A percentile compares a stretch with the other conserved stretches of the same genome.
Conservation (phyloP, 1,139 yeast genomes). For the Magnusiomyces fungicola region DNA sequence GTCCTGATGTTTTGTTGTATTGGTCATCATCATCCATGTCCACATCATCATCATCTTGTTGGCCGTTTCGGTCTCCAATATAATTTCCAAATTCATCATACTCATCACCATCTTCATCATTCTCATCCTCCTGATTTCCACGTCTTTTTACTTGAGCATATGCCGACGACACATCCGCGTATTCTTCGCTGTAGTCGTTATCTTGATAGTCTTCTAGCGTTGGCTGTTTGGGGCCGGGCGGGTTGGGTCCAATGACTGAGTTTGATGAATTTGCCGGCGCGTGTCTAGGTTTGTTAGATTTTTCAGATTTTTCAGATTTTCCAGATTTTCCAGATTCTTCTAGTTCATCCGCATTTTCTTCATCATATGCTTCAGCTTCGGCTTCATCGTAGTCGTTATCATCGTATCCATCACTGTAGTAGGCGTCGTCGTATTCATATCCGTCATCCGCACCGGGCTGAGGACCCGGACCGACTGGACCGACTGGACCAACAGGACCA, state of each 20-base stretch:
- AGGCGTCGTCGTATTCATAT: background rate
- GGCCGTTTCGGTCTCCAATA: background rate
- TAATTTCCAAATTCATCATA: conserved; percentile 8
- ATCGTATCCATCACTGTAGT: background rate
- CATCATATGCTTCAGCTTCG: background rate
- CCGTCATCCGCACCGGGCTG: background rate
- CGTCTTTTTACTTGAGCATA: too few species aligned
- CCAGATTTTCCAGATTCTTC: too few species aligned
- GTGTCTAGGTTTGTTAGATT: too few species aligned
- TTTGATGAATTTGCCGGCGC: too few species aligned
- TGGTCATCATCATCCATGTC: background rate
- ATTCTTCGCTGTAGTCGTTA: background rate
- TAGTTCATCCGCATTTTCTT: background rate
- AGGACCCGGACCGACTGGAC: background rate
- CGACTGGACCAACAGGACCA: background rate
- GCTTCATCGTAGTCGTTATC: background rate
- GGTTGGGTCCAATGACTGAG: background rate
- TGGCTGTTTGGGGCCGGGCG: background rate
- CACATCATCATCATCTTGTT: background rate
- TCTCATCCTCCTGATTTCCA: conserved; percentile 5
- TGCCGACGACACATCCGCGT: conserved; percentile 4
- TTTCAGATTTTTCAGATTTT: too few species aligned
- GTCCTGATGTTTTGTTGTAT: too few species aligned
- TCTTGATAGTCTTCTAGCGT: background rate
- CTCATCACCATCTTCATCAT: conserved; percentile 6